Base-by-base conservation (phyloP, 768 basidiomycete species). In the Tricholoma terreum region DNA sequence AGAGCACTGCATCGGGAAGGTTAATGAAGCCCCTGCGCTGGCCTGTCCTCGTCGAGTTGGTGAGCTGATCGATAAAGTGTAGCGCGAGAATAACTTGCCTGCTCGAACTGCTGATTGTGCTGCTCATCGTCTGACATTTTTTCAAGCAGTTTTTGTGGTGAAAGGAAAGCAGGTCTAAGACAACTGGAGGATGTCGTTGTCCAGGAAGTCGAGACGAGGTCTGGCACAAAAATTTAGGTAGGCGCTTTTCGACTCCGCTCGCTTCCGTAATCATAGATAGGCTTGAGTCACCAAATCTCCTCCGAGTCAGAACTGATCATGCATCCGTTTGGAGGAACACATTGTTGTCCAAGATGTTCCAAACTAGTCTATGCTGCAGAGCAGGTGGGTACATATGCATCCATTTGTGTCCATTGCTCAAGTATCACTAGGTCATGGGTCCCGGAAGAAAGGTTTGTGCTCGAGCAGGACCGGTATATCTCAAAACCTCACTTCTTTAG, bases 1-100 rank as follows among this genome's bases (percentile, higher is more conserved):
- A 73, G 96, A 98, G 80, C 97, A 98, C 82, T 93, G 91, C 87
- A 85, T 90, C 65, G 90, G 90, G 78, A 70, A 90, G 69, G 91
- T 92, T 72, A 75, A 65, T 60, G 90, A 92, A 68, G 90, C 90
- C 62, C 87, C 87, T 59, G 90, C 82, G 70, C 64, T 79, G 66
- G 84, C 84, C 89, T 91, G 63, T 24, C 53, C 21, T 61, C 55
- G 12, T 48, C 58, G 50, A 55, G 62, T 48, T 45, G 57, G 66
- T 59, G 65, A 60, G 56, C 38, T 54, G 55, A 56, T 50, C 54
- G 57, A 58, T 48, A 40, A 60, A 48, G 55, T 43, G 51, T 52
- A 49, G 14, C 36, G 59, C 22, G 5, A 7, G 17, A 60, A 49
- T 30, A 40, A 64, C 79, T 57, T 52, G 89, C 90, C 80, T 84